A percentile compares a stretch with the other conserved stretches of the same genome.
phyloP scores from a whole-genome alignment of 129 eudicot genomes.

The Sambucus nigra region DNA sequence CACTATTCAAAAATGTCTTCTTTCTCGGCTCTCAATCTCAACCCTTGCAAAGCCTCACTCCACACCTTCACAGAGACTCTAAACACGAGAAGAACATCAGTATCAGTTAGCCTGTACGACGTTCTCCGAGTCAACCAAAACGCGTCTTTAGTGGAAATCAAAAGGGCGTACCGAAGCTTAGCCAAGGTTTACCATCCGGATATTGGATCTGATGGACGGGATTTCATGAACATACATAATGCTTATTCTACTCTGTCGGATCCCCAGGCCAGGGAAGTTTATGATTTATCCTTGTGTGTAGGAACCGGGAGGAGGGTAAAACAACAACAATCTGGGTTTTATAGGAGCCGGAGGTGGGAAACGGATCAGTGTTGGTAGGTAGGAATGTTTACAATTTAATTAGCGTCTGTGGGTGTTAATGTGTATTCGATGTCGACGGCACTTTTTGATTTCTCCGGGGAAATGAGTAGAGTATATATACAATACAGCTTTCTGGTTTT shows the following conservation, averaged over 20 bases:
- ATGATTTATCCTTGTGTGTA: conserved; percentile 35
- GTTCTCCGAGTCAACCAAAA: conserved; percentile 46
- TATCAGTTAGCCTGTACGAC: conserved; percentile 38
- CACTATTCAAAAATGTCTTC: no score
- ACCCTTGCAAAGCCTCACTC: conserved; percentile 20
- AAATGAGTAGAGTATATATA: no score
- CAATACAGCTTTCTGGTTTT: no score
- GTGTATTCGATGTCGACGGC: no score
- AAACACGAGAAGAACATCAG: not conserved
- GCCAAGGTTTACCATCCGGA: conserved; percentile 87
- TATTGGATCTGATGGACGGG: conserved; percentile 34
- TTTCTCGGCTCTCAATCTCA: no score
- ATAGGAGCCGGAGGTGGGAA: conserved; percentile 64
- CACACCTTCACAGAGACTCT: conserved; percentile 30
- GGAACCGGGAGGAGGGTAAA: conserved; percentile 7
- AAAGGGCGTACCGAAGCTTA: conserved; percentile 61
- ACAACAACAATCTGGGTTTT: conserved; percentile 21
- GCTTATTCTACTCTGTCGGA: conserved; percentile 74
- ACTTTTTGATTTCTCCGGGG: no score
- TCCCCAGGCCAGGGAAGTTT: conserved; percentile 58
- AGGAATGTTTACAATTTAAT: no score
- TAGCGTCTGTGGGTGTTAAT: no score
- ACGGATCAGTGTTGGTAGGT: conserved; percentile 90
- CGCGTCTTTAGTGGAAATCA: conserved; percentile 64
- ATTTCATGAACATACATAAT: conserved; percentile 52